These are phyloP conservation scores for Coemansia sp. DNA, from an alignment of 192 early-diverging fungal species.

Conservation along the genomic window DNA sequence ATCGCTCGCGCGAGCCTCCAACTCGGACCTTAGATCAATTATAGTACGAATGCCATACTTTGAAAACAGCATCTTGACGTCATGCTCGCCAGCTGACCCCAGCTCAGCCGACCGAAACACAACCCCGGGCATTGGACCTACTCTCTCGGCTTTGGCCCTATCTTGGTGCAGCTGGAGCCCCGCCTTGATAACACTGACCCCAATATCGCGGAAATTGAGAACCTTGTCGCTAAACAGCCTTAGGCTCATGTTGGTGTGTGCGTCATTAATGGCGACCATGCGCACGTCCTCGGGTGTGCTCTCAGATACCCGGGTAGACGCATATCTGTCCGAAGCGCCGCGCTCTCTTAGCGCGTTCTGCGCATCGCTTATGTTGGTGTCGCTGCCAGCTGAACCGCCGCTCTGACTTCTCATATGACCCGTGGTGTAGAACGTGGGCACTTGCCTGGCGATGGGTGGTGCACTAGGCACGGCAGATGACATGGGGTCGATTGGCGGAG, in stretches of 20 bases:
- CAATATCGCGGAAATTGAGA: constrained; percentile 47
- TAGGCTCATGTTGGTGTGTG: constrained; percentile 10
- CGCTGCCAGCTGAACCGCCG: background rate
- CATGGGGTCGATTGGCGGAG: constrained; percentile 8
- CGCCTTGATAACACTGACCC: constrained; percentile 38
- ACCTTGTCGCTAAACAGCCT: constrained; percentile 42
- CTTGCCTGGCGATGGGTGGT: constrained; percentile 21
- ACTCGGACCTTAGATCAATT: constrained; percentile 49
- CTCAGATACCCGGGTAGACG: background rate
- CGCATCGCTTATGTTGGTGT: background rate
- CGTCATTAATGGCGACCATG: constrained; percentile 25
- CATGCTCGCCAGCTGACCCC: constrained; percentile 38
- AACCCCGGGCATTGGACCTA: constrained; percentile 46
- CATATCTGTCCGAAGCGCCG: too few species aligned
- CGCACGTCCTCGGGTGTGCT: constrained; percentile 28
- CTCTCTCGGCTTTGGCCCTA: constrained; percentile 8
- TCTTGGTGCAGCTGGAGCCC: constrained; percentile 14
- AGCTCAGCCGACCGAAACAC: constrained; percentile 51
- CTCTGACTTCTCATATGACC: constrained; percentile 8
- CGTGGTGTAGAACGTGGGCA: constrained; percentile 19
- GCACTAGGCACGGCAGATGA: constrained; percentile 19
- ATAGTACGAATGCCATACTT: constrained; percentile 52
- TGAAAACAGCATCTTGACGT: constrained; percentile 44
- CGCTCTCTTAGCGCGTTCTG: too few species aligned
- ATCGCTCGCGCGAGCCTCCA: constrained; percentile 43